Evolutionary conservation across 169 alveolate genomes (phyloP), one percentile per base, ranked within the genome.

Genomic region (Hepatocystis sp.): DNA sequence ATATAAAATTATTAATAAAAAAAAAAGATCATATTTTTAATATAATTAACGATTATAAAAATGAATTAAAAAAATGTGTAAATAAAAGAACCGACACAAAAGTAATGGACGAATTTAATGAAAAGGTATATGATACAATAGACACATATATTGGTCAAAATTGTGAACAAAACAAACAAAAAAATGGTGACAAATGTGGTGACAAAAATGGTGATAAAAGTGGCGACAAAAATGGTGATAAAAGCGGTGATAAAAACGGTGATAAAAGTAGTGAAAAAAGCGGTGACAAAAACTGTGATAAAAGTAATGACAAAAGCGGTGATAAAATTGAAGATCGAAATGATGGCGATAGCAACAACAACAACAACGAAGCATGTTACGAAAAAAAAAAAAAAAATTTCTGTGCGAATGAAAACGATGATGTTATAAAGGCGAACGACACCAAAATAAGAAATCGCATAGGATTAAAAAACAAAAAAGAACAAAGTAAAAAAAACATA

Each of bases 21-120:
- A 71, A 49, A 56, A 71, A 71, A 71, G 58, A 36, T 30, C 40
- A 56, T 42, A 40, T 71, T 56, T 51, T 15, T 8, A 32, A 2
- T 36, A 56, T 52, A 56, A 71, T 71, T 40, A 71, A 56, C 42
- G 86, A 71, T 27, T 71, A 71, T 58, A 71, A 71, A 36, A 60
- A 56, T 44, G 86, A 56, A 39, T 56, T 71, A 30, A 71, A 63
- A n/a, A n/a, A n/a, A n/a, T n/a, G n/a, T n/a, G n/a, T n/a, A n/a
- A n/a, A n/a, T n/a, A n/a, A n/a, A n/a, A n/a, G n/a, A n/a, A n/a
- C n/a, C n/a, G n/a, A n/a, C n/a, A n/a, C n/a, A n/a, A n/a, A n/a
- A n/a, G n/a, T n/a, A n/a, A n/a, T n/a, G n/a, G n/a, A n/a, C n/a
- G n/a, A n/a, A n/a, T n/a, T n/a, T n/a, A n/a, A n/a, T n/a, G n/a